Conservation (phyloP, 1,284 basidiomycete genomes). For the Ganoderma lucidum region DNA sequence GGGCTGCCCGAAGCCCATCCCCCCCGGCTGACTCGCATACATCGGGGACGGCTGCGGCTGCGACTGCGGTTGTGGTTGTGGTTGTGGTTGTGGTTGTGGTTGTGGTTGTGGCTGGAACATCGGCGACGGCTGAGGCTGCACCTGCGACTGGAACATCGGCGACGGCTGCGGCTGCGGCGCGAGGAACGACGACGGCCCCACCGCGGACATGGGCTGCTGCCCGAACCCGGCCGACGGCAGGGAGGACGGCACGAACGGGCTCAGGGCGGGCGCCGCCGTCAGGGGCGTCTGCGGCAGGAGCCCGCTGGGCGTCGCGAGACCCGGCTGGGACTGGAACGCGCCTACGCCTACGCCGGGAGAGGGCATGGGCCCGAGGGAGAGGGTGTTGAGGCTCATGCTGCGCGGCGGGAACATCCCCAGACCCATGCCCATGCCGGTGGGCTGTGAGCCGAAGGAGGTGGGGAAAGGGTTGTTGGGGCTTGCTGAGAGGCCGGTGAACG, state of each 20-base stretch:
- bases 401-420: conserved; percentile 22
- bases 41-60: too few species aligned
- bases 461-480: conserved; percentile 39
- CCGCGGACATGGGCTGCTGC: conserved; percentile 16
- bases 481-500: conserved; percentile 37
- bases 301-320: neutral
- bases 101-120: conserved; percentile 28
- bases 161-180: conserved; percentile 26
- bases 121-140: conserved; percentile 31
- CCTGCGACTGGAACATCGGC: conserved; percentile 17
- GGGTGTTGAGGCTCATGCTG: conserved; percentile 40
- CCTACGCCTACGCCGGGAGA: conserved; percentile 29
- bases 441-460: conserved; percentile 33
- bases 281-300: conserved; percentile 13
- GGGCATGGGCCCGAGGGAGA: conserved; percentile 20
- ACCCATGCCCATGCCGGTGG: conserved; percentile 19
- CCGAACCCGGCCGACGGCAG: conserved; percentile 19
- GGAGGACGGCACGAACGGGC: conserved; percentile 34
- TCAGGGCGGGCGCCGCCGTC: conserved; percentile 23
- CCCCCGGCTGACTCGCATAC: neutral
- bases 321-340: conserved; percentile 7
- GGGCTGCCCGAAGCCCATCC: conserved; percentile 30
- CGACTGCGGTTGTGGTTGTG: neutral
- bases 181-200: conserved; percentile 28
- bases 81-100: conserved; percentile 17